Conservation (phyloP, 2,329 filamentous ascomycete genomes). For the Chalaropsis ovoidea region DNA sequence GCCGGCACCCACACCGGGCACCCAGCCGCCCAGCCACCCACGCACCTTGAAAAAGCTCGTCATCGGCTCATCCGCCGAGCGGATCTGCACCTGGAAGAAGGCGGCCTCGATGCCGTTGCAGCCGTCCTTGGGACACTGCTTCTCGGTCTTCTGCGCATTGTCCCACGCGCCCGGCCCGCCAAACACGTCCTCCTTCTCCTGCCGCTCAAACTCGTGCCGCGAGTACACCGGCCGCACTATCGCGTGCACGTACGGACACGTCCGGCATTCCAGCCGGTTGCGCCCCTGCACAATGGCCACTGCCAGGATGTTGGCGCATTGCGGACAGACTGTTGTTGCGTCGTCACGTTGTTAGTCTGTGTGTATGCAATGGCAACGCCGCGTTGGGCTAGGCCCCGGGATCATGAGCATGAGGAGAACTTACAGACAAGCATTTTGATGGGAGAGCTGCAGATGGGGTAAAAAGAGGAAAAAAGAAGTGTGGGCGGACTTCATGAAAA, state of each 20-base stretch:
- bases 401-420: constrained; percentile 25
- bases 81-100: constrained; percentile 94
- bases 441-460: neutral
- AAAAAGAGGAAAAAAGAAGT: neutral
- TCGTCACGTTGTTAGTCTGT: too few species aligned
- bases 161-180: constrained; percentile 83
- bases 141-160: constrained; percentile 74
- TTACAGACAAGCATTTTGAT: constrained; percentile 56
- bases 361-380: too few species aligned
- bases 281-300: constrained; percentile 50
- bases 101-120: constrained; percentile 80
- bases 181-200: constrained; percentile 81
- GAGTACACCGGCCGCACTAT: constrained; percentile 69
- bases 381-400: neutral
- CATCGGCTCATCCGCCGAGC: constrained; percentile 97
- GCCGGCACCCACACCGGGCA: too few species aligned
- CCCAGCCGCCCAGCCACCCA: constrained; percentile 21
- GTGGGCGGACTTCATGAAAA: neutral
- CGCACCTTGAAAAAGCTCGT: constrained; percentile 86
- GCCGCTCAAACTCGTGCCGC: constrained; percentile 75
- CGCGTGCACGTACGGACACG: constrained; percentile 83
- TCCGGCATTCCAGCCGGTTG: constrained; percentile 90
- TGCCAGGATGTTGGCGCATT: constrained; percentile 74
- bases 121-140: constrained; percentile 69
- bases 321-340: constrained; percentile 56